Base-by-base conservation (phyloP, 2,329 filamentous ascomycete genomes). In the Balansia obtecta region DNA sequence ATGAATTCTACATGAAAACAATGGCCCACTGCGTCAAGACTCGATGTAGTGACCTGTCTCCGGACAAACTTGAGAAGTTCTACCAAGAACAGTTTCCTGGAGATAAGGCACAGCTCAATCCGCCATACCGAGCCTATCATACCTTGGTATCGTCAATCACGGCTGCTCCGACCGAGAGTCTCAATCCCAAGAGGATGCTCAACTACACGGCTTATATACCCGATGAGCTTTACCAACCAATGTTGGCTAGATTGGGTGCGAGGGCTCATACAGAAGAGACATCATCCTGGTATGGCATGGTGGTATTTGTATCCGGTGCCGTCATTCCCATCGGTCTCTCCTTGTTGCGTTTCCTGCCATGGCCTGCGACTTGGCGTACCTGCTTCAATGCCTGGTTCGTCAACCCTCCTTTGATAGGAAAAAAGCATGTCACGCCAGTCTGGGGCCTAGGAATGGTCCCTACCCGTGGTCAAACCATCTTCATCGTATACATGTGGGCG, bases 391-490 rank as follows among this genome's bases (percentile, higher is more conserved):
- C 60, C 12, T 61, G 57, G 49, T n/a, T 65, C 2, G 56, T 65
- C 3, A 60, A 63, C 20, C 62, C 60, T 1, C 60, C 61, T 0
- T 51, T 54, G 1, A 53, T 58, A n/a, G 63, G 62, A 0, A 55
- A 48, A 15, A 52, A 53, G 16, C 61, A 65, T 30, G 56, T 54
- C 8, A 53, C 56, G 0, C 60, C 63, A 0, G 16, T 50, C 16
- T 50, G 48, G 48, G 48, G 48, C 56, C 37, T 65, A 0, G 61
- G 57, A 1, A 56, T 62, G 3, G 52, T 65, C 0, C 72, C 72
- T 0, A 74, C 69, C 0, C 50, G 65, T 2, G 71, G 71, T 1
- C 72, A 75, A 44, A 57, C 61, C 9, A 48, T 75, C n/a, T 75
- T 71, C 56, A 68, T 77, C 34, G 42, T 61, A 11, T 58, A 69